These are phyloP conservation scores for Oryza rufipogon DNA, from an alignment of 176 grass and related monocot species.

Conservation along the genomic window DNA sequence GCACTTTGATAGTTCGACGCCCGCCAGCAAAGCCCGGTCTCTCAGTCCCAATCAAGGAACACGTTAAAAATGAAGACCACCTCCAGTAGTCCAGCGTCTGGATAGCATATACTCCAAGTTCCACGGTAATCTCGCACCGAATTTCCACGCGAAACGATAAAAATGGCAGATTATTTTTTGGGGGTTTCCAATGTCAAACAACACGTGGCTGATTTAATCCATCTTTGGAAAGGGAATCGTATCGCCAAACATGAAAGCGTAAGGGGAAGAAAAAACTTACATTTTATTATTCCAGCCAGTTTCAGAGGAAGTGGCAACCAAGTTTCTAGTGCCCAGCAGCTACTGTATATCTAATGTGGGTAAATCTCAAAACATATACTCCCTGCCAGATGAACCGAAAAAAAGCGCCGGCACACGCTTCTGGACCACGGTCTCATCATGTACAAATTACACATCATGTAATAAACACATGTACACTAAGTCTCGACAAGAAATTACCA, in stretches of 20 bases:
- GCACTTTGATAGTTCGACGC: too few species aligned
- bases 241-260: background rate
- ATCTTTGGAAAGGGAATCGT: background rate
- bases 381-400: conserved; percentile 27
- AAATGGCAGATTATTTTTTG: background rate
- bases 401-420: conserved; percentile 31
- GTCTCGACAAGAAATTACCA: conserved; percentile 43
- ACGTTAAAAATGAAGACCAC: background rate
- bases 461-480: conserved; percentile 53
- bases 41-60: too few species aligned
- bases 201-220: background rate
- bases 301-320: conserved; percentile 8
- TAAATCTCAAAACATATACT: conserved; percentile 12
- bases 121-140: background rate
- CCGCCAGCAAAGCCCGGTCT: too few species aligned
- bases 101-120: background rate
- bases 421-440: conserved; percentile 39
- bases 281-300: conserved; percentile 49
- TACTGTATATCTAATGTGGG: conserved; percentile 41
- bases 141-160: background rate
- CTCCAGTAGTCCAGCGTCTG: background rate
- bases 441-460: conserved; percentile 68
- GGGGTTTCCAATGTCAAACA: background rate
- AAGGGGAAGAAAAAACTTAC: background rate
- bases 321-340: conserved; percentile 30